phyloP scores from a whole-genome alignment of 225 moss, liverwort and hornwort genomes.

The Pseudoscleropodium purum region DNA sequence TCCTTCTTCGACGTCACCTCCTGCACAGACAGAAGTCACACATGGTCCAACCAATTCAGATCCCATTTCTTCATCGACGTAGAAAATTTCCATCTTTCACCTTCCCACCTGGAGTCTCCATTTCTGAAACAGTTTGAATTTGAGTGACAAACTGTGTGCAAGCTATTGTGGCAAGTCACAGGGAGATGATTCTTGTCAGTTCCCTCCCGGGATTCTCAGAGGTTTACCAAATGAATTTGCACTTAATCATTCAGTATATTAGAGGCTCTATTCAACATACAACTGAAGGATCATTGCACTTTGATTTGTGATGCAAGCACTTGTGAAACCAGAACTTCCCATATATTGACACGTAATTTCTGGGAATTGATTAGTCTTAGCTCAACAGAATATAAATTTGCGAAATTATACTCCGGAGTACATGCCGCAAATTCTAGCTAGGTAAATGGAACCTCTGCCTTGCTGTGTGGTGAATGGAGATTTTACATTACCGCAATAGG shows the following conservation, averaged over 20 bases:
- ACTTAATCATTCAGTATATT: no score
- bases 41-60: neutral
- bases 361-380: neutral
- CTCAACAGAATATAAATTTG: neutral
- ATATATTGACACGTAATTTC: neutral
- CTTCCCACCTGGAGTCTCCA: neutral
- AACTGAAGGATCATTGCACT: neutral
- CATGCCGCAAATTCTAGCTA: neutral
- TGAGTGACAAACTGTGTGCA: neutral
- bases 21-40: neutral
- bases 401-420: neutral
- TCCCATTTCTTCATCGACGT: no score
- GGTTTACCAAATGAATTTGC: neutral
- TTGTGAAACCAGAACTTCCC: neutral
- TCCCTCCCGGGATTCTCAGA: neutral
- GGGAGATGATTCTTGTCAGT: neutral
- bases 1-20: conserved; percentile 83
- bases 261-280: neutral
- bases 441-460: no score
- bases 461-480: neutral
- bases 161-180: neutral
- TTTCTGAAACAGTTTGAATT: neutral
- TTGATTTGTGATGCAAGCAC: neutral
- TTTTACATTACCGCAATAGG: neutral
- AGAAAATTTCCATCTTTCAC: no score